phyloP scores from a whole-genome alignment of 257 asterid genomes.

The Linderniella brevidens region DNA sequence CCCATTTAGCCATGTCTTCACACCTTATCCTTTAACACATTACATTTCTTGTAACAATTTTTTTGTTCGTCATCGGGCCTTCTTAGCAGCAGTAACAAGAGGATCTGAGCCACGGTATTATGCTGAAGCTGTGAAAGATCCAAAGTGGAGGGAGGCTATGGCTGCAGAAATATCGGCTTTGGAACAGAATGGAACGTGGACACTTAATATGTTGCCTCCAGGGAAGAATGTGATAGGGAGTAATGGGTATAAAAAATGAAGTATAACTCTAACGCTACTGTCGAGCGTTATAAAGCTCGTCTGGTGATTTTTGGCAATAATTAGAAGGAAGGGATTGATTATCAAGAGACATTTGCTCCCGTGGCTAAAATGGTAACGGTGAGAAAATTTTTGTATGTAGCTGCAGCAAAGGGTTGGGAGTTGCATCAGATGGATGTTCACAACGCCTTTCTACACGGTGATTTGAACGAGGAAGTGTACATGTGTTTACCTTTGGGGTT shows the following conservation, averaged over 20 bases:
- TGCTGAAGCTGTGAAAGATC: background rate
- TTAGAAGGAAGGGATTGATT: background rate
- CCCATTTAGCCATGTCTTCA: too few relatives aligned
- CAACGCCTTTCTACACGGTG: background rate
- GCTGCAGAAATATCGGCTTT: background rate
- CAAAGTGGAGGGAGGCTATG: background rate
- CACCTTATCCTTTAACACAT: background rate
- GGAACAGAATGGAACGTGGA: background rate
- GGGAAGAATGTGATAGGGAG: background rate
- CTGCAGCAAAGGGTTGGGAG: background rate
- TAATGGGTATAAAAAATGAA: background rate
- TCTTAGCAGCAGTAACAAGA: background rate
- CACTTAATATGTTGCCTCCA: background rate
- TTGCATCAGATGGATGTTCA: conserved; percentile 2
- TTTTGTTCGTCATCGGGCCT: background rate
- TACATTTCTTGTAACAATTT: background rate
- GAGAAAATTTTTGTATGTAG: background rate
- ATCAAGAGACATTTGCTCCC: background rate
- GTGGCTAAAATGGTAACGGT: background rate
- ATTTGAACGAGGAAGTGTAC: background rate
- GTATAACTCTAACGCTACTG: background rate
- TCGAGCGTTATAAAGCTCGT: background rate
- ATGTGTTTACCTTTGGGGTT: background rate
- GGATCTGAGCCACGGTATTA: background rate
- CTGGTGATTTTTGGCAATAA: background rate